Evolutionary conservation across 306 rosid species (phyloP), one percentile per base, ranked within the genome.

Genomic region (Oxytropis ochrocephala): DNA sequence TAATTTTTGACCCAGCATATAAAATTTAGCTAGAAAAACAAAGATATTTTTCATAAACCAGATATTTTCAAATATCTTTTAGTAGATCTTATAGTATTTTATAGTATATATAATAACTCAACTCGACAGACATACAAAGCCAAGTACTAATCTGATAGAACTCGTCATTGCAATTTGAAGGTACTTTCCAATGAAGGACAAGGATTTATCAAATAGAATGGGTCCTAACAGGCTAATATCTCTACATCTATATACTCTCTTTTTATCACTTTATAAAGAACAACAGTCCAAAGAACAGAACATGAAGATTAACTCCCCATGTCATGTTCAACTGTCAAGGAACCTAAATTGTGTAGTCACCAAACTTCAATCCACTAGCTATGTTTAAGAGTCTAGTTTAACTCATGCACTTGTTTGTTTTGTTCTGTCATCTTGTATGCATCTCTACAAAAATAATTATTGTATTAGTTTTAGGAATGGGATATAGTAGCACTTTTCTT

Each of bases 71-170:
- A 1, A 24, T n/a, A 24, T 3, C 29, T 24, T 24, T 24, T 2
- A 1, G 2, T 1, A 24, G 29, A 24, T 24, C 2, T 24, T 24
- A 24, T 24, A 24, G 29, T 24, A 24, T 24, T 24, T 24, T 24
- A 24, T 24, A 24, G 29, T 24, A 6, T 6, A 5, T 6, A 38
- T 38, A 38, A 38, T 38, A 38, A 53, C 35, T 56, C 44, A 51
- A 30, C 4, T 6, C 14, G 59, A 65, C 51, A 65, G 27, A 55
- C 43, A 55, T 32, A 2, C 5, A 43, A n/a, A 35, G 21, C 30
- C 44, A 44, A 39, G n/a, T 74, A 32, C 7, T 44, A 55, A 30
- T 30, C 0, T 64, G 79, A 75, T 65, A n/a, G 66, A 64, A 74
- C 66, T 32, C 46, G 57, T 55, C 61, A 35, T 46, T 54, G 60